Percentiles rank a stretch among this genome's conserved stretches.
These are phyloP conservation scores for Porphyrellus cyaneotinctus DNA, from an alignment of 768 basidiomycete genomes.

Conservation along the genomic window DNA sequence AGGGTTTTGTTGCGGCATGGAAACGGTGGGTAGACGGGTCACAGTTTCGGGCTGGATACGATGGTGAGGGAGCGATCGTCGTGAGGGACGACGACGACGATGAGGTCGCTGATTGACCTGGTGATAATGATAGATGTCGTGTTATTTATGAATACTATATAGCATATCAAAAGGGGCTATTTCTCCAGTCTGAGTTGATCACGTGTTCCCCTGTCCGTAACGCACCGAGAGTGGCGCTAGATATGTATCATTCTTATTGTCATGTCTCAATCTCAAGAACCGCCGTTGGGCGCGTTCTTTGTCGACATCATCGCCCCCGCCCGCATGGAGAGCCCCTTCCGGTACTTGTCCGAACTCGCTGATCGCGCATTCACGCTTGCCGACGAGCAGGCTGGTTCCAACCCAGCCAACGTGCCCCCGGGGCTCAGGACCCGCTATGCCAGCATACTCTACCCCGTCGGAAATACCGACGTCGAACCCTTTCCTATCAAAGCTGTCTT, in stretches of 20 bases:
- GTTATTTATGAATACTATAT: too few relatives aligned
- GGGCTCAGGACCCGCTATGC: slow-evolving; percentile 12
- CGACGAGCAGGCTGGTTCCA: slow-evolving; percentile 1
- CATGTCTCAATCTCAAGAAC: slow-evolving; percentile 13
- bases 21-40: slow-evolving; percentile 44
- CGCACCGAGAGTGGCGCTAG: background rate
- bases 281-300: slow-evolving; percentile 10
- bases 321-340: slow-evolving; percentile 4
- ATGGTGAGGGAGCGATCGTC: slow-evolving; percentile 32
- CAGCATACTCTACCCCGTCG: slow-evolving; percentile 13
- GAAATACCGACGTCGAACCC: background rate
- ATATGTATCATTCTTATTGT: background rate
- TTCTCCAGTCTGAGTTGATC: background rate
- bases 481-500: slow-evolving; percentile 15
- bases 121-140: background rate
- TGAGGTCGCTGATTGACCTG: background rate
- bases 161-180: too few relatives aligned
- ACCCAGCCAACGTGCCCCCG: background rate
- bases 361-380: slow-evolving; percentile 18
- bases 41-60: slow-evolving; percentile 28
- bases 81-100: slow-evolving; percentile 31
- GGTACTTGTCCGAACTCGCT: slow-evolving; percentile 15
- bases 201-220: background rate
- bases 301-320: slow-evolving; percentile 10
- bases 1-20: slow-evolving; percentile 42